Evolutionary conservation across 2,329 filamentous ascomycete species (phyloP), one percentile per base, ranked within the genome.

Genomic region (Trichoderma lentiforme): DNA sequence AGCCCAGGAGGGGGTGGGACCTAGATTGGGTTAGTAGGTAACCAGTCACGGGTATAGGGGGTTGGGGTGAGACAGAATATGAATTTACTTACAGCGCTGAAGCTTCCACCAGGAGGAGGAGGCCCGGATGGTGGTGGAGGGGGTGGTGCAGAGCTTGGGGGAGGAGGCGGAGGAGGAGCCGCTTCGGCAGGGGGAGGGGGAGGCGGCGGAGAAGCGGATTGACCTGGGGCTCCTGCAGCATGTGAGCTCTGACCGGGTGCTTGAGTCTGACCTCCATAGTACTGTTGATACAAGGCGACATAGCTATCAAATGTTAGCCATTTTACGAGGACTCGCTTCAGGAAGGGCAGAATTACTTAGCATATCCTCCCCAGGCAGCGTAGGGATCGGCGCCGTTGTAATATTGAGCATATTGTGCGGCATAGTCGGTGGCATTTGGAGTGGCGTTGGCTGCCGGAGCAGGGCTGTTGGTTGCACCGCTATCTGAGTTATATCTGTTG

Each of bases 311-410:
- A 7, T 21, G 62, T 73, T 62, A 73, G 62, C 58, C 14, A 9
- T 32, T 14, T 14, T n/a, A 7, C 61, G 18, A 24, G 11, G 30
- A n/a, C 26, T 12, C 5, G 3, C 21, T 61, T 39, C 21, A 18
- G 3, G 3, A 4, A 32, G 18, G 28, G 36, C 8, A 7, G 36
- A 76, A 85, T 79, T 87, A 93, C 83, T 92, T 92, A 76, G 91
- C 88, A 81, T 96, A 98, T 70, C 95, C 95, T 74, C 95, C 95
- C 76, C 96, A 98, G 9, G 93, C 90, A 56, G 94, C 94, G 80
- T 98, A 98, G 0, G 95, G 95, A 78, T 98, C 94, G 74, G 88
- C 85, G 70, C 86, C 86, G 74, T 86, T 87, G 73, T 95, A 95
- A 81, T 97, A 96, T 80, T 94, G 92, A 3, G 93, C 91, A 80